A percentile compares a stretch with the other conserved stretches of the same genome.
Conservation (phyloP, 306 rosid species). For the Trichosanthes truncata region DNA sequence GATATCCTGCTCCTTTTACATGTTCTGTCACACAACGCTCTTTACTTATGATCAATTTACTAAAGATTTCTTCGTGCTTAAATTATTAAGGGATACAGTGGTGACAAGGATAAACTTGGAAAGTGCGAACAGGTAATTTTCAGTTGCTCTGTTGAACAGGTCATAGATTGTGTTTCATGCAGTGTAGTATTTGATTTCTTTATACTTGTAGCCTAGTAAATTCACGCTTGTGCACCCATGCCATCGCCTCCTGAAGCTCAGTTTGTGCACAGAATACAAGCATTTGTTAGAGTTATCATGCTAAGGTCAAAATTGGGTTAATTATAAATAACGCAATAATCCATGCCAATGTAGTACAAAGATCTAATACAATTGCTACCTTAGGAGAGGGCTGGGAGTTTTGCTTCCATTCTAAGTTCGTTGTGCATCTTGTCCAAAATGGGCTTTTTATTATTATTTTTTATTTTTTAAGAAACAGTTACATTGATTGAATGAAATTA, state of each 20-base stretch:
- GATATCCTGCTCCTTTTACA: not conserved
- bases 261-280: not conserved
- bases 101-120: slow-evolving; percentile 76
- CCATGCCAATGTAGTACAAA: not conserved
- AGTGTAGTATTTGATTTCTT: not conserved
- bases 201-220: not conserved
- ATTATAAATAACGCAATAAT: not conserved
- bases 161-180: not conserved
- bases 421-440: not conserved
- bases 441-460: not conserved
- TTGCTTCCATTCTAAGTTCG: not conserved
- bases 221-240: not conserved
- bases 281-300: not conserved
- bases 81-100: slow-evolving; percentile 59
- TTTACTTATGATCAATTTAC: not conserved
- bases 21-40: not conserved
- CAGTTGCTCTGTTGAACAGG: not conserved
- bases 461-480: no score
- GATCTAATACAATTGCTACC: not conserved
- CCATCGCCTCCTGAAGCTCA: not conserved
- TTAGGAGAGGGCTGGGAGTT: not conserved
- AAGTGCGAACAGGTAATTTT: slow-evolving; percentile 86
- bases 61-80: slow-evolving; percentile 22
- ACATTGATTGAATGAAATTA: no score
- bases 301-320: not conserved